A percentile compares a stretch with the other conserved stretches of the same genome.
phyloP scores from a whole-genome alignment of 2,329 filamentous ascomycete genomes.

The Penicillium sp. region DNA sequence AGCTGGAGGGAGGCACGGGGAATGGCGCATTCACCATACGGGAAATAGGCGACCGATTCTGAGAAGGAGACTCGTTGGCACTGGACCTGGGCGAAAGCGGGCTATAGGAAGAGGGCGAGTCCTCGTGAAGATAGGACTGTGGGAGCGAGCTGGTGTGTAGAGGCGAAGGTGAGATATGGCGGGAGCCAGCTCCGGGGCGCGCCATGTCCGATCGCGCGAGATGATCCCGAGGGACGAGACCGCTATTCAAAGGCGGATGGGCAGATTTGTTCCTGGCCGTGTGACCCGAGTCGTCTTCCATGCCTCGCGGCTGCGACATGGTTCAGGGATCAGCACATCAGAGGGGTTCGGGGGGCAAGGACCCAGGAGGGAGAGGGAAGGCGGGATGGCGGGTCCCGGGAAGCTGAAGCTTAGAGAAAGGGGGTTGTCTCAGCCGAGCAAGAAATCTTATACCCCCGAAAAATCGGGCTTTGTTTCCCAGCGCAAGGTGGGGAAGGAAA shows the following conservation, averaged over 20 bases:
- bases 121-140: slow-evolving; percentile 19
- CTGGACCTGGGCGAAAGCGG: slow-evolving; percentile 28
- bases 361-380: slow-evolving; percentile 3
- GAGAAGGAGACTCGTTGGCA: slow-evolving; percentile 21
- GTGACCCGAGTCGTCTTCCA: slow-evolving; percentile 21
- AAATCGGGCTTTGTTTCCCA: background rate
- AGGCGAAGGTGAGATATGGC: slow-evolving; percentile 31
- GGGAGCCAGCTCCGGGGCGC: slow-evolving; percentile 23
- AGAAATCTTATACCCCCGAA: background rate
- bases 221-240: slow-evolving; percentile 39
- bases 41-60: slow-evolving; percentile 22
- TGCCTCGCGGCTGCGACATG: slow-evolving; percentile 39
- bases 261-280: slow-evolving; percentile 12
- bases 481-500: background rate
- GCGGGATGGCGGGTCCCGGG: slow-evolving; percentile 17
- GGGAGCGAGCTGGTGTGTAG: slow-evolving; percentile 30
- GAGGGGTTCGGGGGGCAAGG: slow-evolving; percentile 15
- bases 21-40: slow-evolving; percentile 32
- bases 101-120: slow-evolving; percentile 26
- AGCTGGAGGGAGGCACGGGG: slow-evolving; percentile 27
- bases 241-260: slow-evolving; percentile 20
- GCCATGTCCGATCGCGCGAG: slow-evolving; percentile 30
- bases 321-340: slow-evolving; percentile 24
- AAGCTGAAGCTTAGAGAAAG: slow-evolving; percentile 17
- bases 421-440: slow-evolving; percentile 13